A percentile compares a stretch with the other conserved stretches of the same genome.
These are phyloP conservation scores for Lumnitzera littorea DNA, from an alignment of 345 rosid genomes.

Conservation along the genomic window DNA sequence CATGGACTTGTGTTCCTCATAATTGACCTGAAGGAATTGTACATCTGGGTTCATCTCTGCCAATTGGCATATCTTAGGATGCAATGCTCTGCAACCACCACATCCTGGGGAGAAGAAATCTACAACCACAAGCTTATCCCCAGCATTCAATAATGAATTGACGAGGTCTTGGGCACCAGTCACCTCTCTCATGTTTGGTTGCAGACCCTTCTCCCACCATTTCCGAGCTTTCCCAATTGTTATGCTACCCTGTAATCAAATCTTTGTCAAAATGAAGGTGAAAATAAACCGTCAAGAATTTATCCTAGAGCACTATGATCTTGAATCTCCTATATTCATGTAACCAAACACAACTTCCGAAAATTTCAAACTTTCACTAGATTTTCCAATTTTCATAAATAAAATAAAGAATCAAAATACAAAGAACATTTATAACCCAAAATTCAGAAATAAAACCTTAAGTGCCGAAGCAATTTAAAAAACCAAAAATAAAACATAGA, in stretches of 20 bases:
- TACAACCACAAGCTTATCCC: conserved; percentile 77
- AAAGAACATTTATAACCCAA: no score
- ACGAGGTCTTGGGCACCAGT: conserved; percentile 83
- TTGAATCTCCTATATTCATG: no score
- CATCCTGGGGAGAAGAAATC: conserved; percentile 98
- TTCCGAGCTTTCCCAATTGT: conserved; percentile 52
- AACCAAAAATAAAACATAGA: neutral
- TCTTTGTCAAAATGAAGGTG: no score
- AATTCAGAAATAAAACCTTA: neutral
- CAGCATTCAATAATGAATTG: conserved; percentile 53
- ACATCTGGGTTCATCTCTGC: conserved; percentile 74
- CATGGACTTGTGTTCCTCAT: conserved; percentile 95
- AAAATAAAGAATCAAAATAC: no score
- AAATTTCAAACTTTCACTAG: no score
- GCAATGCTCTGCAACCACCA: conserved; percentile 95
- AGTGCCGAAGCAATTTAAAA: neutral
- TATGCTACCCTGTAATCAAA: conserved; percentile 30
- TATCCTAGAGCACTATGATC: no score
- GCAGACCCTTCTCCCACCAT: conserved; percentile 90
- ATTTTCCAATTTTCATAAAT: no score
- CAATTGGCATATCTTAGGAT: conserved; percentile 90
- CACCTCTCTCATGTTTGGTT: conserved; percentile 80
- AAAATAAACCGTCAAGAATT: no score
- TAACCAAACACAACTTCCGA: no score
- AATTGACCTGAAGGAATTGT: conserved; percentile 80